Base-by-base conservation (phyloP, 441 rosid species). In the Mallotus japonicus region DNA sequence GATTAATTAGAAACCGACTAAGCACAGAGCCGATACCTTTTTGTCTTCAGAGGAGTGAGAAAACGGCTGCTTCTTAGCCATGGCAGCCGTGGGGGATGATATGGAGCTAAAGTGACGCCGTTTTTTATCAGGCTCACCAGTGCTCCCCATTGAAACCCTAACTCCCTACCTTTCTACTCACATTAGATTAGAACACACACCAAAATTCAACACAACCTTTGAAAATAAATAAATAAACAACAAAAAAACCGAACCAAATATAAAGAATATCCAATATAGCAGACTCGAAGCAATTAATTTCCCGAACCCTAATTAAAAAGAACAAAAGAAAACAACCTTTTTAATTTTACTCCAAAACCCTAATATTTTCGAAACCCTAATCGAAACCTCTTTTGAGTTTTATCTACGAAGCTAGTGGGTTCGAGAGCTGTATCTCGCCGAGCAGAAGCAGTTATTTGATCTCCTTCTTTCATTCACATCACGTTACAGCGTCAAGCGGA, bases 81-180 rank as follows among this genome's bases (percentile, higher is more conserved):
- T 81, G 51, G 92, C 89, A 73, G 90, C 87, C 16, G 92, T 85
- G 14, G 97, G 93, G 0, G 99, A 92, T 69, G 99, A 92, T 71
- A 91, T 59, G 42, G 97, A 84, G 90, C 83, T 87, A 66, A 95
- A 84, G 81, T 87, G 96, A 69, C 93, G 94, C 83, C 90, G 84
- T 81, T 92, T 95, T 72, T 96, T 86, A 83, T 92, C 99, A 4
- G 97, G 94, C 83, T 95, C 97, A 47, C 91, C 98, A 17, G 92
- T 84, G 82, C 98, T 95, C 86, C 92, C 97, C 99, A 95, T 95
- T 79, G 73, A 80, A 84, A 84, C 91, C 89, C 88, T 85, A 81
- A 81, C 69, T 67, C 70, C 62, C 37, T 72, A 53, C 84, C 58
- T 75, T 73, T 19, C 75, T 63, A 56, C 77, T 76, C 82, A 81